Percentiles rank a stretch among this genome's conserved stretches.
These are phyloP conservation scores for Globisporangium perplexum DNA, from an alignment of 352 stramenopile species.

Conservation along the genomic window DNA sequence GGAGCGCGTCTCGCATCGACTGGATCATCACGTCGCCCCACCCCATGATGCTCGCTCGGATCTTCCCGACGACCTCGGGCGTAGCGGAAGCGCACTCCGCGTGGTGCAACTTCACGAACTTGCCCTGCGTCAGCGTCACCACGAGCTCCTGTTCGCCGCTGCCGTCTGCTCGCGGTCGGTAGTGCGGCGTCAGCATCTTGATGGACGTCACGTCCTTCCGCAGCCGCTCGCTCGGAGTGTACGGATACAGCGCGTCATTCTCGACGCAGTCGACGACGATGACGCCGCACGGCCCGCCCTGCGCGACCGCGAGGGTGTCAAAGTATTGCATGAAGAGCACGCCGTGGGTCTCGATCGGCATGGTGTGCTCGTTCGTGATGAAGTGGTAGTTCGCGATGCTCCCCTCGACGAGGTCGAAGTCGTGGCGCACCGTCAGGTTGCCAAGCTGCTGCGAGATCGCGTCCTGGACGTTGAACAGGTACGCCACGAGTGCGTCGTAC, in stretches of 20 bases:
- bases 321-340: conserved; percentile 29
- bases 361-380: conserved; percentile 25
- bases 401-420: conserved; percentile 18
- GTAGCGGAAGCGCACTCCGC: conserved; percentile 13
- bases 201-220: conserved; percentile 28
- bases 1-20: conserved; percentile 15
- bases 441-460: conserved; percentile 13
- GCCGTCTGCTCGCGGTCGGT: conserved; percentile 9
- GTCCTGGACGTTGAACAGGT: conserved; percentile 35
- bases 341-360: conserved; percentile 32
- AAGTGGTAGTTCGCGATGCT: conserved; percentile 32
- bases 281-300: conserved; percentile 13
- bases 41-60: conserved; percentile 10
- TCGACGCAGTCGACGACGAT: conserved; percentile 33
- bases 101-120: conserved; percentile 18
- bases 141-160: conserved; percentile 17
- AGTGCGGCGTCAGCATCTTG: conserved; percentile 22
- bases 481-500: conserved; percentile 32
- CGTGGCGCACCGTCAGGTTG: conserved; percentile 10
- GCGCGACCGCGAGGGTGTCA: conserved; percentile 3
- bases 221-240: conserved; percentile 19
- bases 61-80: conserved; percentile 13
- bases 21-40: conserved; percentile 21
- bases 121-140: conserved; percentile 20
- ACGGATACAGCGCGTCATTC: conserved; percentile 31